Evolutionary conservation across 2,329 filamentous ascomycete species (phyloP), one percentile per base, ranked within the genome.

Genomic region (Polytolypa hystricis): DNA sequence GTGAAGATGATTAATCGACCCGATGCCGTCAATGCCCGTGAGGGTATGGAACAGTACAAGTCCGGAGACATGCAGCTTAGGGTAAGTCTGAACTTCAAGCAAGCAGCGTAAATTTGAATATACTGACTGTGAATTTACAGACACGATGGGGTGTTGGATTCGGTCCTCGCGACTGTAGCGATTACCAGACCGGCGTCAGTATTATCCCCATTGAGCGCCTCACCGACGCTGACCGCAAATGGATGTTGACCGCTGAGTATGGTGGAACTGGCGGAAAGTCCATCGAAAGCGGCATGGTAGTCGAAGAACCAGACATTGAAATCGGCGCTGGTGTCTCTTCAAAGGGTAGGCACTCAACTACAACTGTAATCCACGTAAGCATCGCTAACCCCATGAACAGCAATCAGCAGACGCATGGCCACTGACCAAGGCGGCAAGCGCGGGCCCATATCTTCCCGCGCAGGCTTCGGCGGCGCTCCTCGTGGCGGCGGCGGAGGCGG

Each of bases 81-180:
- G 49, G 78, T 82, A 70, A 65, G 77, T 55, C 15, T 29, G 5
- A 28, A 2, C 8, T 7, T n/a, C 21, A 25, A 25, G n/a, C n/a
- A n/a, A 25, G 7, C 21, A 25, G n/a, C 21, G n/a, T n/a, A 7
- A 7, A 25, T 25, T 7, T 25, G 33, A 34, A 11, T 27, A 17
- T 31, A 25, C 54, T 61, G 48, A 62, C 47, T 42, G 44, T 37
- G 41, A 29, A 17, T 21, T 17, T 11, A 48, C 52, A 91, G 78
- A 96, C 89, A 27, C 79, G 91, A 46, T 98, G 91, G 91, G 91
- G 91, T 47, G 91, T 98, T 33, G 91, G 91, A 11, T 98, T 95
- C 53, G 91, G 91, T 2, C 91, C 91, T 30, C 79, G 91, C 53
- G 91, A 98, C 58, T 98, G 91, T 68, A 94, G 86, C 57, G 87